Percentiles rank a stretch among this genome's conserved stretches.
These are phyloP conservation scores for Coemansia sp. DNA, from an alignment of 192 early-diverging fungal species.

Conservation along the genomic window DNA sequence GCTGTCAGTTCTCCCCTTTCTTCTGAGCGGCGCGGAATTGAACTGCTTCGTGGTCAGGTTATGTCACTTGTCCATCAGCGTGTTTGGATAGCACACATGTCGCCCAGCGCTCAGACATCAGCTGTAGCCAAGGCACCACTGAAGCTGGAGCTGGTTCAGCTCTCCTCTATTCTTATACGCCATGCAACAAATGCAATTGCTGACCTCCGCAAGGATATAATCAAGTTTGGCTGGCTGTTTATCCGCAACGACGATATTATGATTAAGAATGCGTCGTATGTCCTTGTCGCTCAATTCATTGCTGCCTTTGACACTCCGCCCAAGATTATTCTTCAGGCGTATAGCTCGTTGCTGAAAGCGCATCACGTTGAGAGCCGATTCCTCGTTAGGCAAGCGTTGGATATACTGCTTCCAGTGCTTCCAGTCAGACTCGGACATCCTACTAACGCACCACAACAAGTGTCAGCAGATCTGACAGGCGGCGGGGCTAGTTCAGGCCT, in stretches of 20 bases:
- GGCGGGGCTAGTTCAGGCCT: constrained; percentile 22
- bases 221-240: constrained; percentile 93
- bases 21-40: constrained; percentile 35
- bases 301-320: constrained; percentile 88
- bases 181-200: constrained; percentile 74
- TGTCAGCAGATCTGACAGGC: constrained; percentile 4
- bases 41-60: constrained; percentile 37
- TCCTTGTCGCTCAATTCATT: constrained; percentile 89
- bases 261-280: constrained; percentile 94
- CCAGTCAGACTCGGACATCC: constrained; percentile 74
- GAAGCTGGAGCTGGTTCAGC: constrained; percentile 86
- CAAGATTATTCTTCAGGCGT: constrained; percentile 86
- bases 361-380: constrained; percentile 86
- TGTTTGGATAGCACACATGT: constrained; percentile 48
- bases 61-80: constrained; percentile 42
- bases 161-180: constrained; percentile 81
- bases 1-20: constrained; percentile 12
- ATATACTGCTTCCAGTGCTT: constrained; percentile 89
- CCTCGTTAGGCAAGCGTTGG: constrained; percentile 90
- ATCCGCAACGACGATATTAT: constrained; percentile 86
- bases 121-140: constrained; percentile 56
- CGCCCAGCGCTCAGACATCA: constrained; percentile 18
- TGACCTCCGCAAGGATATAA: constrained; percentile 83
- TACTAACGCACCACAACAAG: constrained; percentile 24
- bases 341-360: constrained; percentile 80